These are phyloP conservation scores for Arabidopsis thaliana DNA, from an alignment of 345 rosid genomes.

Conservation along the genomic window DNA sequence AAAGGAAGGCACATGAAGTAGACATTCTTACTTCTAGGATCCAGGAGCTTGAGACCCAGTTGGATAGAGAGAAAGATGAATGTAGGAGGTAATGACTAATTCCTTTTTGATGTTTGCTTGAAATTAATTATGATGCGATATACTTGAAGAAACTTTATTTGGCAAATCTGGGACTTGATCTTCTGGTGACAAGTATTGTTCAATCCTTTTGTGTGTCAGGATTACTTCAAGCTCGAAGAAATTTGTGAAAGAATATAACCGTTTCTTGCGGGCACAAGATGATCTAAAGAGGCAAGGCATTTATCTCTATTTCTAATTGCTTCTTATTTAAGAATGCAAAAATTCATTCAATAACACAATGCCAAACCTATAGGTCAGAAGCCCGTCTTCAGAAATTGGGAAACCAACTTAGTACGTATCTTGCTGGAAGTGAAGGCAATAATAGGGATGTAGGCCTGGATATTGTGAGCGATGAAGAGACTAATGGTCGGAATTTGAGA, in stretches of 20 bases:
- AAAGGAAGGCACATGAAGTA: slow-evolving; percentile 73
- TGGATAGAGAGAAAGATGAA: slow-evolving; percentile 76
- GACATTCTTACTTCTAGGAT: slow-evolving; percentile 71
- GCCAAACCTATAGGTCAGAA: slow-evolving; percentile 65
- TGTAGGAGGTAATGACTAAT: slow-evolving; percentile 62
- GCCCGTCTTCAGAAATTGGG: slow-evolving; percentile 72
- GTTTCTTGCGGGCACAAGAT: slow-evolving; percentile 60
- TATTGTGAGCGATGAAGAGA: slow-evolving; percentile 69
- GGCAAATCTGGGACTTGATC: slow-evolving; percentile 23
- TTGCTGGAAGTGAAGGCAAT: slow-evolving; percentile 52
- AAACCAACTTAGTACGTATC: slow-evolving; percentile 66
- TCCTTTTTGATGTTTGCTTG: slow-evolving; percentile 21
- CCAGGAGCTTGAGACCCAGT: slow-evolving; percentile 71
- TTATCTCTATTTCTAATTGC: slow-evolving; percentile 7
- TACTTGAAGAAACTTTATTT: background rate
- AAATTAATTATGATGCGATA: background rate
- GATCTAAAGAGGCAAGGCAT: slow-evolving; percentile 70
- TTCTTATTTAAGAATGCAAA: slow-evolving; percentile 8
- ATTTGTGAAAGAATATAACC: slow-evolving; percentile 73
- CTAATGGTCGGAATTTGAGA: slow-evolving; percentile 42
- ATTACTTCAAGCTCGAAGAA: slow-evolving; percentile 73
- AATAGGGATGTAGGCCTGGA: slow-evolving; percentile 71
- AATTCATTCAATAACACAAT: slow-evolving; percentile 20
- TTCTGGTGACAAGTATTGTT: slow-evolving; percentile 34
- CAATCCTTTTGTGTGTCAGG: slow-evolving; percentile 55